These are phyloP conservation scores for Lactifluus volemus DNA, from an alignment of 768 basidiomycete species.

Conservation along the genomic window DNA sequence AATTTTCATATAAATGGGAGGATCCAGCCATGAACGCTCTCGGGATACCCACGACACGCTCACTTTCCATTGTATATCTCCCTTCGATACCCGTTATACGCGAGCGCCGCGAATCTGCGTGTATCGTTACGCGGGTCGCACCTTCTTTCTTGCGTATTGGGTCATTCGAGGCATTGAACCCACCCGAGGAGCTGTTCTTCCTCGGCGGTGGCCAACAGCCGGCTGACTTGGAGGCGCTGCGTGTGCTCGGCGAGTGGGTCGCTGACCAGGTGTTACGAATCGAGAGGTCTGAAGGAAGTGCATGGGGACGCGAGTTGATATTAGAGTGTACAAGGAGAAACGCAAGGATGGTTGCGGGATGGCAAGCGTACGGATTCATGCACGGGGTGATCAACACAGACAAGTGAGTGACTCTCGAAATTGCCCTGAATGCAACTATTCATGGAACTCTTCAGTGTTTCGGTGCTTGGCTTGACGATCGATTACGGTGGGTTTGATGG, in stretches of 20 bases:
- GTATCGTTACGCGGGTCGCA: conserved; percentile 71
- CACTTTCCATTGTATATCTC: conserved; percentile 69
- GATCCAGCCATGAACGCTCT: conserved; percentile 64
- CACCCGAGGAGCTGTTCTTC: conserved; percentile 53
- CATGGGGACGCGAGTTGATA: conserved; percentile 65
- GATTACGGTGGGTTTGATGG: conserved; percentile 47
- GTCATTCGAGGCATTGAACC: conserved; percentile 78
- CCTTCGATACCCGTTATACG: conserved; percentile 67
- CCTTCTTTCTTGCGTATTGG: conserved; percentile 92
- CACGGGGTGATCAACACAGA: conserved; percentile 97
- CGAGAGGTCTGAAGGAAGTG: conserved; percentile 26
- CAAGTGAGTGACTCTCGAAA: conserved; percentile 45
- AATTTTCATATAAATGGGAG: not conserved
- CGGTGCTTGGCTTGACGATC: conserved; percentile 65
- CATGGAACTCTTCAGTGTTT: conserved; percentile 39
- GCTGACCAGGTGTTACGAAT: conserved; percentile 48
- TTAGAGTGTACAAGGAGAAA: conserved; percentile 77
- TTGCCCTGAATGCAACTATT: conserved; percentile 6
- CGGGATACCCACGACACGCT: conserved; percentile 79
- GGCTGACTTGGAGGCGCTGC: conserved; percentile 65
- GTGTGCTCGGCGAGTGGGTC: conserved; percentile 71
- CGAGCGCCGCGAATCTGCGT: conserved; percentile 64
- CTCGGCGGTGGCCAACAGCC: conserved; percentile 73
- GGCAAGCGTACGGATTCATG: conserved; percentile 95
- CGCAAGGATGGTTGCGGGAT: conserved; percentile 86